Percentiles rank a stretch among this genome's conserved stretches.
Evolutionary conservation across 2,329 filamentous ascomycete species (phyloP).

Genomic region (Talaromyces sp.): DNA sequence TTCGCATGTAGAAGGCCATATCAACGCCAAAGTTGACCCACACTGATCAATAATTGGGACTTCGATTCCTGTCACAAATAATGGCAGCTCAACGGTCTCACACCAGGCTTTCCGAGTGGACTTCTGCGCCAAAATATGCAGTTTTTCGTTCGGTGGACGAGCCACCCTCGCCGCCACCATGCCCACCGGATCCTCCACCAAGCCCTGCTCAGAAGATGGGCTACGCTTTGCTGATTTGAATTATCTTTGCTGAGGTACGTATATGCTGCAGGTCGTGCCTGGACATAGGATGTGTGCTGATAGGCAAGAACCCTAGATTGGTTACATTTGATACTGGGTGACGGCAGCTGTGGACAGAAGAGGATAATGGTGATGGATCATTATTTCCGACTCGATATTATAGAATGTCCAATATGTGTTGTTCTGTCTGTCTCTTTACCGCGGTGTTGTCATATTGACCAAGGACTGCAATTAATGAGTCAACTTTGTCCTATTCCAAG

Average conservation of each 20-base stretch:
- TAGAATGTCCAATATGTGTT: neutral
- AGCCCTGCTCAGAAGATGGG: constrained; percentile 28
- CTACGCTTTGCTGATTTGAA: no score
- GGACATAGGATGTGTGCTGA: neutral
- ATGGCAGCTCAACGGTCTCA: neutral
- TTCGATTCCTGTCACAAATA: no score
- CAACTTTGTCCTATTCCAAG: neutral
- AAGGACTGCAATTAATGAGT: neutral
- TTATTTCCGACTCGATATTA: neutral
- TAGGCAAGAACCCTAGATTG: neutral
- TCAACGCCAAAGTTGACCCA: neutral
- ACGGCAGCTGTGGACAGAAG: no score
- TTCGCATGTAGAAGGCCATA: neutral
- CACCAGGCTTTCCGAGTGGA: neutral
- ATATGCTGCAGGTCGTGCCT: neutral
- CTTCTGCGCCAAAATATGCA: neutral
- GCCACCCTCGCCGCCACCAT: constrained; percentile 27
- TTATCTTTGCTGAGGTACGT: no score
- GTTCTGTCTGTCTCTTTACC: neutral
- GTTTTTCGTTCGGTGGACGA: constrained; percentile 10
- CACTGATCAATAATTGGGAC: neutral
- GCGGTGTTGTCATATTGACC: no score
- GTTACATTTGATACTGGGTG: neutral
- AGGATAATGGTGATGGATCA: neutral
- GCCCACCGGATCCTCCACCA: constrained; percentile 34